phyloP scores from a whole-genome alignment of 2,329 filamentous ascomycete species.

The Diaporthe ampelina region DNA sequence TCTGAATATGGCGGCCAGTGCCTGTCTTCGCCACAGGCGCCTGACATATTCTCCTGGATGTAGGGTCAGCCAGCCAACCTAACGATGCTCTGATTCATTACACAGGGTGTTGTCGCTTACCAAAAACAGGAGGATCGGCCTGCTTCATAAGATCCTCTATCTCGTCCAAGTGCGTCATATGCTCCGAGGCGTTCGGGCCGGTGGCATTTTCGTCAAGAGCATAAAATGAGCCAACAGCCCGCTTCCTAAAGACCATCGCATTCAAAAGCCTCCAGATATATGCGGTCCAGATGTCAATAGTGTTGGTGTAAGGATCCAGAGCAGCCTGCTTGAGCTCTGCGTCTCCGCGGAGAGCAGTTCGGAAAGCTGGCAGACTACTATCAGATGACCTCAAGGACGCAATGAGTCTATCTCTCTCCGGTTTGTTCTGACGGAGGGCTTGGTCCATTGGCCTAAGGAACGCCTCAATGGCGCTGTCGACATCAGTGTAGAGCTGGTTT shows the following conservation, averaged over 20 bases:
- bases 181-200: not conserved
- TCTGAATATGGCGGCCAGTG: not conserved
- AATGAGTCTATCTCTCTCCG: not conserved
- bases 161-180: not conserved
- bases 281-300: not conserved
- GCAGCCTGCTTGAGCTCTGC: not conserved
- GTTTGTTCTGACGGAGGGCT: not conserved
- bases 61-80: not conserved
- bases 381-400: not conserved
- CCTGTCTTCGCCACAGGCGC: conserved; percentile 1
- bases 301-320: not conserved
- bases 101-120: not conserved
- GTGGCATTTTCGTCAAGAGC: accelerated
- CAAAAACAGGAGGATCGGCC: not conserved
- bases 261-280: not conserved
- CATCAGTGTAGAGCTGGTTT: not conserved
- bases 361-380: not conserved
- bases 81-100: too few species aligned
- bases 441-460: not conserved
- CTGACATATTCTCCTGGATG: not conserved
- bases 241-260: not conserved
- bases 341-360: not conserved
- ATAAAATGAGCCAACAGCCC: not conserved
- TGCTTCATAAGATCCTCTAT: not conserved
- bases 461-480: not conserved